These are phyloP conservation scores for Colletotrichum lindemuthianum DNA, from an alignment of 2,329 filamentous ascomycete genomes.

Conservation along the genomic window DNA sequence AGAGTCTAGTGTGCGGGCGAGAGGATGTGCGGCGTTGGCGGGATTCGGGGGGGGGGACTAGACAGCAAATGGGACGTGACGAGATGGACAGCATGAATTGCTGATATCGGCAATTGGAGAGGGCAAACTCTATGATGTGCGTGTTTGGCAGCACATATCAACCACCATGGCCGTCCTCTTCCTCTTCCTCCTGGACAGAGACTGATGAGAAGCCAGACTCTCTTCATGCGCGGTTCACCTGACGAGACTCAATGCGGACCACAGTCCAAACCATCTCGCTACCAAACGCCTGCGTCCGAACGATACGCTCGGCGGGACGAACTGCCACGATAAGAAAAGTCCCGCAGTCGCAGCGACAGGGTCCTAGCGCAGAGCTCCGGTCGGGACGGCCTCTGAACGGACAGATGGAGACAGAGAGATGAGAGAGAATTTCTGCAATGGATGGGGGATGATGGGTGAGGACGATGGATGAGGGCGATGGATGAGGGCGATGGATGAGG, in stretches of 20 bases:
- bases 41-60: too few relatives aligned
- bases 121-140: too few relatives aligned
- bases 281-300: conserved; percentile 1
- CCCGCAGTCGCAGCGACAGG: neutral
- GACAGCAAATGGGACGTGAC: too few relatives aligned
- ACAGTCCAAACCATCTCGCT: neutral
- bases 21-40: too few relatives aligned
- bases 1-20: too few relatives aligned
- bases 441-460: too few relatives aligned
- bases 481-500: too few relatives aligned
- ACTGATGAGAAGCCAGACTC: too few relatives aligned
- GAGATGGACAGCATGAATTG: neutral
- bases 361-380: conserved; percentile 8
- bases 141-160: neutral
- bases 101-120: too few relatives aligned
- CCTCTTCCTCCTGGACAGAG: too few relatives aligned
- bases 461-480: neutral
- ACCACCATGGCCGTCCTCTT: neutral
- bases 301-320: conserved; percentile 11
- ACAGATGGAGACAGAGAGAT: neutral
- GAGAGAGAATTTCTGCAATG: too few relatives aligned
- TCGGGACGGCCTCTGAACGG: neutral
- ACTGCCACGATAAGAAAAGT: conserved; percentile 18
- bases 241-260: conserved; percentile 9
- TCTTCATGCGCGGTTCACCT: conserved; percentile 2